Percentiles rank a stretch among this genome's conserved stretches.
Conservation (phyloP, 1,139 yeast genomes). For the Entelexis paramagnoliae region DNA sequence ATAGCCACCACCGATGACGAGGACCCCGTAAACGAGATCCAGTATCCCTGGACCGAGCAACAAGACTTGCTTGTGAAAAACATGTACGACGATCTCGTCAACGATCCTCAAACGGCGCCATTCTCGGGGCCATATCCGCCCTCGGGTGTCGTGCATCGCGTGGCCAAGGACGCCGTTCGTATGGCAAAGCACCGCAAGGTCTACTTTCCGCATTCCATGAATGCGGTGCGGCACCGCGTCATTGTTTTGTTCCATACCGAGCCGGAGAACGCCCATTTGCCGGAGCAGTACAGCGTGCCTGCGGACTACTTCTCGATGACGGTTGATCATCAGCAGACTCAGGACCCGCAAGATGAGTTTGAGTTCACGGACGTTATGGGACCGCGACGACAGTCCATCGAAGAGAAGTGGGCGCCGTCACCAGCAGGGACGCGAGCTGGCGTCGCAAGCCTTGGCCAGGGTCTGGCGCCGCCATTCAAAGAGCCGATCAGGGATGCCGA, state of each 20-base stretch:
- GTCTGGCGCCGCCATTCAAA: constrained; percentile 28
- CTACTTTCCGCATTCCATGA: constrained; percentile 30
- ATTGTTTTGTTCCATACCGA: constrained; percentile 24
- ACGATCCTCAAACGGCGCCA: constrained; percentile 32
- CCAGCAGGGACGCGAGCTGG: constrained; percentile 1
- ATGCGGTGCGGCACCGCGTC: constrained; percentile 30
- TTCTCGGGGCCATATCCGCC: constrained; percentile 34
- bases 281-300: constrained; percentile 9
- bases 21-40: constrained; percentile 18
- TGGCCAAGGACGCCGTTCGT: constrained; percentile 30
- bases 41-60: constrained; percentile 26
- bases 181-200: constrained; percentile 27
- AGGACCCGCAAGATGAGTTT: constrained; percentile 17
- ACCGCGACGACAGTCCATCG: constrained; percentile 9
- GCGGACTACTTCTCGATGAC: constrained; percentile 15
- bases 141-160: constrained; percentile 32
- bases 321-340: background rate
- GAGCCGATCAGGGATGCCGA: constrained; percentile 20
- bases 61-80: constrained; percentile 29
- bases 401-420: constrained; percentile 14
- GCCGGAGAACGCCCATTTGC: constrained; percentile 1
- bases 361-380: constrained; percentile 16
- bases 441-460: constrained; percentile 7
- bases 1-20: constrained; percentile 28
- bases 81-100: constrained; percentile 27